A percentile compares a stretch with the other conserved stretches of the same genome.
Evolutionary conservation across 73 alveolate species (phyloP).

Genomic region (Paramecium primaurelia): DNA sequence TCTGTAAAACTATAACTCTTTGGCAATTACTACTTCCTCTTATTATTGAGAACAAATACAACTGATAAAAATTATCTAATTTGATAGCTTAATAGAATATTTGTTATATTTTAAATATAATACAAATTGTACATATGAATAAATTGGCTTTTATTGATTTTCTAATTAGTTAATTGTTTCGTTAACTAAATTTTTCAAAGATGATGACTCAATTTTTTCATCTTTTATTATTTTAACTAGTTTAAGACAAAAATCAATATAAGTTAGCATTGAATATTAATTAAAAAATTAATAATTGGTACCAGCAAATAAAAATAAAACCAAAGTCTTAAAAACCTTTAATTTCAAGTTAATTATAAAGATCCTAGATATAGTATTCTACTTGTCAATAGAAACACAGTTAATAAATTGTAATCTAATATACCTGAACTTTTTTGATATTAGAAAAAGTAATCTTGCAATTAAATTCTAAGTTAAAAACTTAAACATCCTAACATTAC

Average conservation of each 20-base stretch:
- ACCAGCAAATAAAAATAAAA: not conserved
- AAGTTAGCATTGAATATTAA: not conserved
- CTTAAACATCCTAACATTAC: not conserved
- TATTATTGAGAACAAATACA: not conserved
- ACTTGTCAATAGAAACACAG: not conserved
- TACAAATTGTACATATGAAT: too few species aligned
- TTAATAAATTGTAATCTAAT: not conserved
- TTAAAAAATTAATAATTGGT: not conserved
- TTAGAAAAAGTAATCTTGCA: not conserved
- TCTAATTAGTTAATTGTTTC: not conserved
- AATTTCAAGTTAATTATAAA: not conserved
- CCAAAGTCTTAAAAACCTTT: not conserved
- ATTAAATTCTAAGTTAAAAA: not conserved
- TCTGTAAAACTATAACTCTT: not conserved
- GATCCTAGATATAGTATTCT: not conserved
- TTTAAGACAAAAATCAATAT: slow-evolving; percentile 17
- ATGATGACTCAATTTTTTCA: not conserved
- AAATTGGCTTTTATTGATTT: not conserved
- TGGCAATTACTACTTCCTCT: not conserved
- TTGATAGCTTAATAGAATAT: too few species aligned
- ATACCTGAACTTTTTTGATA: not conserved
- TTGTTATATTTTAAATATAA: too few species aligned
- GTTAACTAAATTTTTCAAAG: not conserved
- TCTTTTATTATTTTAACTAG: not conserved
- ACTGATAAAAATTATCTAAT: too few species aligned